Evolutionary conservation across 306 rosid species (phyloP).

Genomic region (Quercus bicolor): DNA sequence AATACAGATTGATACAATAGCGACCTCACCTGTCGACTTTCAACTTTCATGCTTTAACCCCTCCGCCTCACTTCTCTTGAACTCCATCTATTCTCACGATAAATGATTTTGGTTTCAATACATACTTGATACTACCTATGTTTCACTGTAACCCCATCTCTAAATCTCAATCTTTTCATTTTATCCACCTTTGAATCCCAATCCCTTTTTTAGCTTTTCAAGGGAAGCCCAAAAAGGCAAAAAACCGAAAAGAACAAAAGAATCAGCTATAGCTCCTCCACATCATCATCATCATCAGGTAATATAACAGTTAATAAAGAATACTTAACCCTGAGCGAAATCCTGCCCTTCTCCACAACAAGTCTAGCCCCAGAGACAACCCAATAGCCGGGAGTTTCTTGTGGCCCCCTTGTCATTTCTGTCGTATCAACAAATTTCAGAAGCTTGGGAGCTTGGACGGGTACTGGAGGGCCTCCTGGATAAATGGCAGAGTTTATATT

Average conservation of each 20-base stretch:
- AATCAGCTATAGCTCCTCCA: slow-evolving; percentile 47
- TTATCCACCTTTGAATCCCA: not conserved
- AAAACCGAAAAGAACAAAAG: not conserved
- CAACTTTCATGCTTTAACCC: not conserved
- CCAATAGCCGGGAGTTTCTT: slow-evolving; percentile 96
- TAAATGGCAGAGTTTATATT: slow-evolving; percentile 90
- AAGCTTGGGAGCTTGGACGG: slow-evolving; percentile 84
- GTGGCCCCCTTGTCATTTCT: slow-evolving; percentile 96
- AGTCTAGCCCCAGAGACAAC: slow-evolving; percentile 95
- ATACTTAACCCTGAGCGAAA: slow-evolving; percentile 78
- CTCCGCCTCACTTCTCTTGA: not conserved
- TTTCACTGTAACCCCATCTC: not conserved
- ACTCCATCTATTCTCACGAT: not conserved
- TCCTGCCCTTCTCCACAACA: slow-evolving; percentile 77
- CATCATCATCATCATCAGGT: slow-evolving; percentile 62
- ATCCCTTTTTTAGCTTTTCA: too few species aligned
- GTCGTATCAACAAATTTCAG: slow-evolving; percentile 84
- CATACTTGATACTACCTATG: not conserved
- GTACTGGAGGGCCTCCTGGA: slow-evolving; percentile 96
- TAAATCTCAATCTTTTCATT: not conserved
- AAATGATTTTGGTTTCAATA: not conserved
- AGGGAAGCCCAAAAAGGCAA: too few species aligned
- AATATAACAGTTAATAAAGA: slow-evolving; percentile 67
- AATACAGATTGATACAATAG: not conserved
- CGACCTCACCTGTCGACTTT: not conserved